Conservation (phyloP, 2,329 filamentous ascomycete genomes). For the Cryphonectria naterciae region DNA sequence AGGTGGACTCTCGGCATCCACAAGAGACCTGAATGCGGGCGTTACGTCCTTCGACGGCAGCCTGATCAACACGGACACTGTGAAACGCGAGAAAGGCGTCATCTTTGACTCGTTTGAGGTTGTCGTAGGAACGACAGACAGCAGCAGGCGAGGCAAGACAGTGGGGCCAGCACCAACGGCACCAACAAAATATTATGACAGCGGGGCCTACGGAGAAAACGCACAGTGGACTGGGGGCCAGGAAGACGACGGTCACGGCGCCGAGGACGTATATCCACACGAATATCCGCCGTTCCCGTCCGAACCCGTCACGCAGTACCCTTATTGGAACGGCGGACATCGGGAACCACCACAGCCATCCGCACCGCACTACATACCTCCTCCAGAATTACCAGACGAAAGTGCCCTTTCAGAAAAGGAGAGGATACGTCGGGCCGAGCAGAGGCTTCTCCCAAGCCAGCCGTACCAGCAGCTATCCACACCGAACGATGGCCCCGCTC, state of each 20-base stretch:
- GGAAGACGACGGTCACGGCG: constrained; percentile 30
- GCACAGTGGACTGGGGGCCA: constrained; percentile 30
- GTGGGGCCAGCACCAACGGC: constrained; percentile 31
- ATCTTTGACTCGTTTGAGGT: constrained; percentile 85
- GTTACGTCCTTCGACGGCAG: constrained; percentile 54
- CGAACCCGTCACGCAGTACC: constrained; percentile 35
- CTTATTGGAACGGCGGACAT: constrained; percentile 40
- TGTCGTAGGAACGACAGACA: constrained; percentile 84
- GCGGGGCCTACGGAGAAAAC: constrained; percentile 32
- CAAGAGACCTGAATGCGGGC: constrained; percentile 32
- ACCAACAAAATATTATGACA: constrained; percentile 33
- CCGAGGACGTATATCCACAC: constrained; percentile 20
- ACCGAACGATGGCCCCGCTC: constrained; percentile 48
- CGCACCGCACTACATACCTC: constrained; percentile 55
- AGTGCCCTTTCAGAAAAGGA: constrained; percentile 79
- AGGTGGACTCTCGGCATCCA: constrained; percentile 35
- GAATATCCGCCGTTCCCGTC: constrained; percentile 32
- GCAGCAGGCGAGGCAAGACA: constrained; percentile 54
- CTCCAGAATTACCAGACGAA: constrained; percentile 63
- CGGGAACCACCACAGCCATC: constrained; percentile 43
- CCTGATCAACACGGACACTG: constrained; percentile 84
- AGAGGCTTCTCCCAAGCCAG: constrained; percentile 78
- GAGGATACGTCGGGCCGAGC: constrained; percentile 75
- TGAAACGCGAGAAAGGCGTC: constrained; percentile 90
- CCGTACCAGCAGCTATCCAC: constrained; percentile 53